These are phyloP conservation scores for Eutrema yunnanense DNA, from an alignment of 345 rosid species.

Conservation along the genomic window DNA sequence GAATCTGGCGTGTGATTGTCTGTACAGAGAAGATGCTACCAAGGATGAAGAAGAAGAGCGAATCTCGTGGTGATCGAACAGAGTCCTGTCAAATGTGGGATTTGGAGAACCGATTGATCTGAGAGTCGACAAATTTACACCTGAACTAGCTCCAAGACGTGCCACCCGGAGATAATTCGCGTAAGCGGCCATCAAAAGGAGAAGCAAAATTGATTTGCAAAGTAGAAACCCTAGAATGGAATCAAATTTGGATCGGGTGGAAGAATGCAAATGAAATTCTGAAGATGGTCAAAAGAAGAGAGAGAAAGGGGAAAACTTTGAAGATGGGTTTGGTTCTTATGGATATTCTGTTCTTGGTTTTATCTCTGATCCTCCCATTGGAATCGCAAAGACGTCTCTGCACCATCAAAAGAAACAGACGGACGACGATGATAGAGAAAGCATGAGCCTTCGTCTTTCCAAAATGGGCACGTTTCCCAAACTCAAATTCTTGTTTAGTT, in stretches of 20 bases:
- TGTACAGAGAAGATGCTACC: constrained; percentile 11
- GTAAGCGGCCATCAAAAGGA: constrained; percentile 35
- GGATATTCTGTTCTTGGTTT: neutral
- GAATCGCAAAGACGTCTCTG: constrained; percentile 23
- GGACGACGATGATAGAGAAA: constrained; percentile 16
- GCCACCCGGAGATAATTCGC: constrained; percentile 41
- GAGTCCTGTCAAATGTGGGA: constrained; percentile 3
- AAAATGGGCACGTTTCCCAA: constrained; percentile 22
- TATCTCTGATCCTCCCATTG: constrained; percentile 9
- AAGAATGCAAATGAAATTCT: constrained; percentile 5
- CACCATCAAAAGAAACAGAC: constrained; percentile 24
- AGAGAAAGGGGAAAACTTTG: neutral
- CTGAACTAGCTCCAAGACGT: constrained; percentile 34
- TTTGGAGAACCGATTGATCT: constrained; percentile 33
- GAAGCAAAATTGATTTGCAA: neutral
- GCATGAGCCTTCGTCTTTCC: constrained; percentile 19
- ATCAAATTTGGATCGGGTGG: neutral
- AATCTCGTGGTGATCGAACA: constrained; percentile 10
- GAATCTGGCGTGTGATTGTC: constrained; percentile 29
- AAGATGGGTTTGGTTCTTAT: constrained; percentile 11
- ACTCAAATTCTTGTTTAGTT: neutral
- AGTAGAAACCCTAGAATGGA: neutral
- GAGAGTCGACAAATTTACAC: constrained; percentile 14
- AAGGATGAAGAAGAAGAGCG: constrained; percentile 22
- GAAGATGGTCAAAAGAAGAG: neutral